Evolutionary conservation across 176 grass and related monocot species (phyloP).

Genomic region (Melocanna baccifera): DNA sequence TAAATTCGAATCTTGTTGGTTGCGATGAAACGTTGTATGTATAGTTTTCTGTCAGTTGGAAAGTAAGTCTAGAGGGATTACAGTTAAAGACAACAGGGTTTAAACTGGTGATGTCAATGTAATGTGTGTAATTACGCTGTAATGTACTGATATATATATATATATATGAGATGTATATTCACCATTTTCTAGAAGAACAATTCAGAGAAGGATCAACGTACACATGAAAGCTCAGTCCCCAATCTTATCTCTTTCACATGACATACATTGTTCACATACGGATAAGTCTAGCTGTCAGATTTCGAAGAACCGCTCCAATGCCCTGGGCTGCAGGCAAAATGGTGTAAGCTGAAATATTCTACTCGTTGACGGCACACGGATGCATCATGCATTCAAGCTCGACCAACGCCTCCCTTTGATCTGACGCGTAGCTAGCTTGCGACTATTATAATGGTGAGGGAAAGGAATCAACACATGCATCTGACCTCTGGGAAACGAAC

Average conservation of each 20-base stretch:
- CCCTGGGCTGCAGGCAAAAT: neutral
- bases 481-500: slow-evolving; percentile 49
- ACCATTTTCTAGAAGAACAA: neutral
- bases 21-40: neutral
- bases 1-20: neutral
- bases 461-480: slow-evolving; percentile 29
- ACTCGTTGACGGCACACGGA: slow-evolving; percentile 19
- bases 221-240: neutral
- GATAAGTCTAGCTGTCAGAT: neutral
- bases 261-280: neutral
- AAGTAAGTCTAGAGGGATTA: neutral
- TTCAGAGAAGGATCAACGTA: neutral
- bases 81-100: neutral
- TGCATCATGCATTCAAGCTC: slow-evolving; percentile 1
- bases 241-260: neutral
- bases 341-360: slow-evolving; percentile 8
- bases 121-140: neutral
- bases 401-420: neutral
- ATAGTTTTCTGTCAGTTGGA: neutral
- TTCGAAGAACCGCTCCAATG: neutral
- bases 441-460: slow-evolving; percentile 12
- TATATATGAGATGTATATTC: neutral
- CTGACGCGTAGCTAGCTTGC: neutral
- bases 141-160: neutral
- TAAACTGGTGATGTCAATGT: neutral